phyloP scores from a whole-genome alignment of 83 land plant species.

The Diphasiastrum complanatum region DNA sequence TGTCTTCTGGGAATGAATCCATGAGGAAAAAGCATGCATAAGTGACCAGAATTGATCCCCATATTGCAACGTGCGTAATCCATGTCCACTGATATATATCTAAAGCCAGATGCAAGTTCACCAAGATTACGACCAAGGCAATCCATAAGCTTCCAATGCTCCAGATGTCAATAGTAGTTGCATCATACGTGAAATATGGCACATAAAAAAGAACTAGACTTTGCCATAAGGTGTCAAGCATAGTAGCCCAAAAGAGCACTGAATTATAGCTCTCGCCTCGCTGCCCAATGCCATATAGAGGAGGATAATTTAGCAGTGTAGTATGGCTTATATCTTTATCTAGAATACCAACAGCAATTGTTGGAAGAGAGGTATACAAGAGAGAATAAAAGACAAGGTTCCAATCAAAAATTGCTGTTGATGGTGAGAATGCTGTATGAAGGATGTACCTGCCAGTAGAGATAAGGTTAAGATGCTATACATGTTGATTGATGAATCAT shows the following conservation, averaged over 20 bases:
- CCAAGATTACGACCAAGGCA: slow-evolving; percentile 68
- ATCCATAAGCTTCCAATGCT: slow-evolving; percentile 77
- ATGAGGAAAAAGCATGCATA: slow-evolving; percentile 55
- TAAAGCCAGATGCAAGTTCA: slow-evolving; percentile 82
- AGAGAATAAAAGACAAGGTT: slow-evolving; percentile 76
- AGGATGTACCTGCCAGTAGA: slow-evolving; percentile 59
- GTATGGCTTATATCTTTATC: slow-evolving; percentile 75
- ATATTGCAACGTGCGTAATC: slow-evolving; percentile 63
- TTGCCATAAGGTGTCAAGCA: slow-evolving; percentile 89
- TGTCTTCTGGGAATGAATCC: slow-evolving; percentile 41
- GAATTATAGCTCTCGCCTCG: slow-evolving; percentile 66
- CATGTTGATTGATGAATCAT: background rate
- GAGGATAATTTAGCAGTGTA: slow-evolving; percentile 55
- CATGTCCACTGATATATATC: slow-evolving; percentile 72
- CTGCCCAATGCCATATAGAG: slow-evolving; percentile 77
- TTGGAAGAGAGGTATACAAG: slow-evolving; percentile 82
- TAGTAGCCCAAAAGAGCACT: slow-evolving; percentile 61
- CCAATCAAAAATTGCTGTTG: slow-evolving; percentile 87
- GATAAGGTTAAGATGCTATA: background rate
- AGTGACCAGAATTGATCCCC: slow-evolving; percentile 77
- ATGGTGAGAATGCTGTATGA: slow-evolving; percentile 58
- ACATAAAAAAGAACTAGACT: slow-evolving; percentile 68
- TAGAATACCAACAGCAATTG: slow-evolving; percentile 70
- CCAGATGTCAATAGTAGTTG: slow-evolving; percentile 50
- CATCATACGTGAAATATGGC: slow-evolving; percentile 51